Evolutionary conservation across 2,329 filamentous ascomycete genomes (phyloP).

Genomic region (Chalaropsis ovoidea): DNA sequence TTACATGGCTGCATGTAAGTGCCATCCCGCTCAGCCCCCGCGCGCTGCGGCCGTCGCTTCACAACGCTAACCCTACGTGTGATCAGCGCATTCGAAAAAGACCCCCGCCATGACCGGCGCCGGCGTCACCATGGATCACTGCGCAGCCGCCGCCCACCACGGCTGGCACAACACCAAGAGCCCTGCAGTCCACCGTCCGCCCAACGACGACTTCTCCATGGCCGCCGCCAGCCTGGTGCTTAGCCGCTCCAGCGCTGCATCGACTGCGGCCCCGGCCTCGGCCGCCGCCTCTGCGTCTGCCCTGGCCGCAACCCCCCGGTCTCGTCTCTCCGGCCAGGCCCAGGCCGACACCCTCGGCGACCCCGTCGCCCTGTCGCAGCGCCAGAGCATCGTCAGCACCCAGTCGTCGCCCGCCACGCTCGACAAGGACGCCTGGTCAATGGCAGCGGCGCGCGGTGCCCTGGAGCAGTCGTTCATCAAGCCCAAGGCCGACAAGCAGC

Average conservation of each 20-base stretch:
- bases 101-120: constrained; percentile 1
- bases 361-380: neutral
- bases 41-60: neutral
- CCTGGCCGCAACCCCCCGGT: constrained; percentile 4
- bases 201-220: constrained; percentile 43
- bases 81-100: neutral
- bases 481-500: constrained; percentile 10
- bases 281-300: constrained; percentile 1
- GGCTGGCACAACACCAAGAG: constrained; percentile 53
- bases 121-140: constrained; percentile 17
- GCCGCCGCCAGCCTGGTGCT: constrained; percentile 31
- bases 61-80: neutral
- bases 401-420: neutral
- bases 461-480: constrained; percentile 20
- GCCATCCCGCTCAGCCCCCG: neutral
- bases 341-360: neutral
- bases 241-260: neutral
- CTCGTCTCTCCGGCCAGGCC: neutral
- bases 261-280: constrained; percentile 1
- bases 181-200: constrained; percentile 43
- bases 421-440: constrained; percentile 14
- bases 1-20: constrained; percentile 14
- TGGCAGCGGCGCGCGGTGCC: constrained; percentile 17
- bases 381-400: neutral
- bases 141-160: constrained; percentile 58